Base-by-base conservation (phyloP, 306 rosid genomes). In the Dalbergia cultrata region DNA sequence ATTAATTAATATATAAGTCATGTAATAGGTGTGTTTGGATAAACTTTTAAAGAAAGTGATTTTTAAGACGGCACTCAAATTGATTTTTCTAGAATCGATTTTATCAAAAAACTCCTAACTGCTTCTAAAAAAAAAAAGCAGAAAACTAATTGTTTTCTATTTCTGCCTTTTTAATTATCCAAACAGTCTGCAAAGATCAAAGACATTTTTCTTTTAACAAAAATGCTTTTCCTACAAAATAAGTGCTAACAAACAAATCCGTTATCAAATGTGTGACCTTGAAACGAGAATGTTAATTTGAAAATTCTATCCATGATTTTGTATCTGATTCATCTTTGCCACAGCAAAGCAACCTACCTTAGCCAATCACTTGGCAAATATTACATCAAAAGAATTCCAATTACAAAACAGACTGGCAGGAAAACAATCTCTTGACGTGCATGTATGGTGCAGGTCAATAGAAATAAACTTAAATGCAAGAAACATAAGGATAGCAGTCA, bases 331-430 rank as follows among this genome's bases (percentile, higher is more conserved):
- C 54, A 64, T 69, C 49, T 66, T 69, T 37, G 26, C 45, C 49
- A 69, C 12, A 16, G 12, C 22, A 78, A 69, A 75, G 57, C 67
- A 77, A 16, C 41, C 56, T 33, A 64, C 59, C 73, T 37, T 13
- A 19, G 21, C 68, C 67, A 74, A 85, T 47, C 4, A 22, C 72
- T 79, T 60, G 66, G 66, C 65, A 72, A 54, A 74, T 35, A 35
- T 35, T 35, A 35, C 7, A 35, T 59, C 17, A 75, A 49, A 68
- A 3, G 9, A 34, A 68, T 64, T 37, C 8, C 41, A 7, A 57
- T 31, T 34, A 61, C 18, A 41, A 56, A 85, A 67, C 75, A 67
- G 68, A 62, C 19, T 49, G 50, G 43, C 49, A 70, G 43, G 53
- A 70, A 73, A 70, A 43, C 12, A 5, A 22, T 54, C 37, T 54